Conservation (phyloP, 768 basidiomycete genomes). For the Lactifluus piperatus region DNA sequence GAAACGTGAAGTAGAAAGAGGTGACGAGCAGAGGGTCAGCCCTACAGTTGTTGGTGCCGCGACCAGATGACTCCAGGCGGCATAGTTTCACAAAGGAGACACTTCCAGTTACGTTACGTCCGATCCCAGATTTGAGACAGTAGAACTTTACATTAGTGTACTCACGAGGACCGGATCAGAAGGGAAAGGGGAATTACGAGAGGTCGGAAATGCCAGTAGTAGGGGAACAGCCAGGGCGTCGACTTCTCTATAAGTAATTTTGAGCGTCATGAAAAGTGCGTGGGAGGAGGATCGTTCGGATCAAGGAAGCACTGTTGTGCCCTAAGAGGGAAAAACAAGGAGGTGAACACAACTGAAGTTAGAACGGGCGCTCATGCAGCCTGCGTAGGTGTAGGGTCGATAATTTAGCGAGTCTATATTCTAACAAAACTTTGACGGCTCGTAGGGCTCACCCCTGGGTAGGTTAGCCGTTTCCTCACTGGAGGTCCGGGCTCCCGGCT, state of each 20-base stretch:
- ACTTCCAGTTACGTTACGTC: neutral
- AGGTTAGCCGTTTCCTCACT: neutral
- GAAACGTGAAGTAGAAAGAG: neutral
- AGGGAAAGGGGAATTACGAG: neutral
- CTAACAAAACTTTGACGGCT: neutral
- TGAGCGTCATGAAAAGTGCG: slow-evolving; percentile 9
- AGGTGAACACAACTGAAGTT: neutral
- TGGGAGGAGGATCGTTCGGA: neutral
- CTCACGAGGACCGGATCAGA: neutral
- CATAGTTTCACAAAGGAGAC: neutral
- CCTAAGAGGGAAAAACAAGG: neutral
- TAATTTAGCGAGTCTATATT: neutral
- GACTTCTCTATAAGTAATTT: neutral
- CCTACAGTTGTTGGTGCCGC: slow-evolving; percentile 10
- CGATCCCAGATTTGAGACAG: neutral
- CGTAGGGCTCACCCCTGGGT: no score
- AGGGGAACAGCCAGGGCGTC: neutral
- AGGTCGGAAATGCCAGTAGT: neutral
- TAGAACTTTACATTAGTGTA: neutral
- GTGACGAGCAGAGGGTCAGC: neutral
- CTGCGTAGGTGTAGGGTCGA: neutral
- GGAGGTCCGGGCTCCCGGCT: neutral
- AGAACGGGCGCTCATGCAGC: neutral
- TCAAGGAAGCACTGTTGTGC: neutral
- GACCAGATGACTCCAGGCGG: neutral